These are phyloP conservation scores for Epichloe amarillans DNA, from an alignment of 2,329 filamentous ascomycete genomes.

Conservation along the genomic window DNA sequence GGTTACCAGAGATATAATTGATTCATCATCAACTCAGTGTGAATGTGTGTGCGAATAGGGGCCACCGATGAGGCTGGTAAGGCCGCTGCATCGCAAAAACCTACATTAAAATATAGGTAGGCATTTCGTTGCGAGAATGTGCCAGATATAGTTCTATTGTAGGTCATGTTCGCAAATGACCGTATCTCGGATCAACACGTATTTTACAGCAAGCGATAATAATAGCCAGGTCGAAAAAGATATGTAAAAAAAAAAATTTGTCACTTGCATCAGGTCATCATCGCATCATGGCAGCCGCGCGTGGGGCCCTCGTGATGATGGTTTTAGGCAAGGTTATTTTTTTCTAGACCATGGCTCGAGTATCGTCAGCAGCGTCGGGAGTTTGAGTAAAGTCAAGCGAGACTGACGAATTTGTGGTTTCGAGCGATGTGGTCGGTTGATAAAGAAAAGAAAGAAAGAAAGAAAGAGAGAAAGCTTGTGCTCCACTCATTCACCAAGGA, in stretches of 20 bases:
- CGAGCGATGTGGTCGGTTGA: conserved; percentile 30
- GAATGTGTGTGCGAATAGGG: neutral
- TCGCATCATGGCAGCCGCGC: conserved; percentile 51
- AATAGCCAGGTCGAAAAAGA: neutral
- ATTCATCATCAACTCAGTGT: conserved; percentile 20
- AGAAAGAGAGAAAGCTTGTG: neutral
- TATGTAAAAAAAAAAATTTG: conserved; percentile 20
- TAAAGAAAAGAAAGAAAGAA: conserved; percentile 13
- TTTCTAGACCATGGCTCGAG: conserved; percentile 44
- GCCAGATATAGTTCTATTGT: neutral
- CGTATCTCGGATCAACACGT: too few relatives aligned
- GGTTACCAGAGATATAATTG: conserved; percentile 30
- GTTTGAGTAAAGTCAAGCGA: conserved; percentile 17
- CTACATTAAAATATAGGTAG: neutral
- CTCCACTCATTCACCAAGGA: neutral
- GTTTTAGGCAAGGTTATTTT: conserved; percentile 51
- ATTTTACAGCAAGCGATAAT: neutral
- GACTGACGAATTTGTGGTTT: conserved; percentile 23
- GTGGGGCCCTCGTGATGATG: conserved; percentile 55
- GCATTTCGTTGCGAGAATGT: neutral
- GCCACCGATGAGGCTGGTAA: neutral
- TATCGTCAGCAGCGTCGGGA: conserved; percentile 31
- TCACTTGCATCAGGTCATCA: conserved; percentile 57
- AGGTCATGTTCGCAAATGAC: neutral
- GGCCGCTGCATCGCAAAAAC: neutral